These are phyloP conservation scores for Peterozyma toletana DNA, from an alignment of 805 yeast species.

Conservation along the genomic window DNA sequence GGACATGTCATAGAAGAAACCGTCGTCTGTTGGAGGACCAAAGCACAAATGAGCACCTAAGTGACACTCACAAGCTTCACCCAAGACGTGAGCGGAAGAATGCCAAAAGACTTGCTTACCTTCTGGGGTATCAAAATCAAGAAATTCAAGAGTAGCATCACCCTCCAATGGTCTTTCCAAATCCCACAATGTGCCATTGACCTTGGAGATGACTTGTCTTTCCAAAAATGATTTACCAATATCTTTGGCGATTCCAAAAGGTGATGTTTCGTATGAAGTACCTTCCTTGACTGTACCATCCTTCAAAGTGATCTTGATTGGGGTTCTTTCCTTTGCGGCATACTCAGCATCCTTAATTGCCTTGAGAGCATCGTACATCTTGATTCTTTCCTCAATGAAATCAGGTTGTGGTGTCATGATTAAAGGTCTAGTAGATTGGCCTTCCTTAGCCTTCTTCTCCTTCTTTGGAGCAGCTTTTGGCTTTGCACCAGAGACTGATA, in stretches of 20 bases:
- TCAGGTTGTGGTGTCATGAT: slow-evolving; percentile 72
- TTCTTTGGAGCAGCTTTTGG: slow-evolving; percentile 13
- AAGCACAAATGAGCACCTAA: slow-evolving; percentile 87
- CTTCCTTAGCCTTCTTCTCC: slow-evolving; percentile 33
- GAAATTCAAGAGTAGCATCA: slow-evolving; percentile 62
- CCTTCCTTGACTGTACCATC: slow-evolving; percentile 82
- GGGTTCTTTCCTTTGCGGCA: slow-evolving; percentile 47
- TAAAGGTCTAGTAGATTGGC: slow-evolving; percentile 31
- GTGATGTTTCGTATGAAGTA: slow-evolving; percentile 83
- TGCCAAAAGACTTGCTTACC: slow-evolving; percentile 98
- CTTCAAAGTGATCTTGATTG: slow-evolving; percentile 75
- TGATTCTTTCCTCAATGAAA: slow-evolving; percentile 73
- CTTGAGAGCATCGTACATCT: slow-evolving; percentile 74
- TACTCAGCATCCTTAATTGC: slow-evolving; percentile 67
- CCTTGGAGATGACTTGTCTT: slow-evolving; percentile 85
- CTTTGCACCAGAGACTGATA: slow-evolving; percentile 22
- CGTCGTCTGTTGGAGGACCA: slow-evolving; percentile 98
- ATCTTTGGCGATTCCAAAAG: slow-evolving; percentile 73
- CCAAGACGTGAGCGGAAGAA: slow-evolving; percentile 95
- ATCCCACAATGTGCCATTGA: slow-evolving; percentile 91
- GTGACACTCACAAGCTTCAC: slow-evolving; percentile 97
- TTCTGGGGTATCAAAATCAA: slow-evolving; percentile 89
- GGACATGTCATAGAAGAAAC: slow-evolving; percentile 95
- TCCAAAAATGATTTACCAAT: slow-evolving; percentile 87
- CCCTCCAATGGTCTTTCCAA: slow-evolving; percentile 86